Base-by-base conservation (phyloP, 768 basidiomycete species). In the Serendipita sp. region DNA sequence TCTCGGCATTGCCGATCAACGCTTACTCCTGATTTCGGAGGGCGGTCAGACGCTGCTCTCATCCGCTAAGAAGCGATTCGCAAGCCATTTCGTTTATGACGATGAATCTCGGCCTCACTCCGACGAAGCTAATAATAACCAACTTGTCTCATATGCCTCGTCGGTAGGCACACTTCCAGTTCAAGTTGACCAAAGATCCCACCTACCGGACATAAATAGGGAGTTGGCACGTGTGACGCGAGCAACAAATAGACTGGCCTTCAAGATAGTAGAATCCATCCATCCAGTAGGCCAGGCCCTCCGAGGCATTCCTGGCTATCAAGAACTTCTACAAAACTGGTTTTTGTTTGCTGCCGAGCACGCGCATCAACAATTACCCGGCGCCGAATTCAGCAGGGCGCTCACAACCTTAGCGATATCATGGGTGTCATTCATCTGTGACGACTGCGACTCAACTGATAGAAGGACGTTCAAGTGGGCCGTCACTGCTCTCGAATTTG, bases 371-470 rank as follows among this genome's bases (percentile, higher is more conserved):
- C 86, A 91, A 70, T 71, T 81, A 0, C 78, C 83, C 0, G 73
- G 86, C 63, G 76, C 80, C 69, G 85, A 87, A 68, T 95, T 96
- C 75, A 88, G 89, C 71, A 83, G 87, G 4, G 79, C 88, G 2
- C 79, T 97, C 38, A 87, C 94, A 74, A 86, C 85, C 66, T 81
- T 98, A 63, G 91, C 94, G 8, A 97, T 98, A 69, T 88, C 90
- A 11, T 99, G 95, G 95, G 91, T 98, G 38, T 87, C 92, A 48
- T 98, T 99, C 78, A 95, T 98, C 68, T 96, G 92, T 75, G 93
- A 97, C 71, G 91, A 94, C 70, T 99, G 96, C 76, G 90, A 96
- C 69, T 92, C 94, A 5, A 88, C 90, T 38, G 94, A 98, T 73
- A 83, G 91, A 65, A 89, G 86, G 73, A 98, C 92, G 0, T 99